Conservation (phyloP, 2,329 filamentous ascomycete genomes). For the Aspergillus ibericus region DNA sequence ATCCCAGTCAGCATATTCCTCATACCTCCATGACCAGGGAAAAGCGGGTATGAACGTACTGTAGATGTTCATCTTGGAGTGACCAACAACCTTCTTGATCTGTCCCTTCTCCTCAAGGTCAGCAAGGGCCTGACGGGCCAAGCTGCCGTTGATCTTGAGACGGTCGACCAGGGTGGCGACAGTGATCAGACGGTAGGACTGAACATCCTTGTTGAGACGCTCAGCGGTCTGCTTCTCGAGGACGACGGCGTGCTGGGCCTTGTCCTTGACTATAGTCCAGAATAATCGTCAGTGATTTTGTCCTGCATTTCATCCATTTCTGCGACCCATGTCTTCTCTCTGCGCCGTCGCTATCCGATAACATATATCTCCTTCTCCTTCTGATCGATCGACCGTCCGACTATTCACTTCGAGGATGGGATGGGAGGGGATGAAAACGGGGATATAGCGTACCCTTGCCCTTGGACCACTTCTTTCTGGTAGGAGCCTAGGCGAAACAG, state of each 20-base stretch:
- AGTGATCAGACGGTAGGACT: constrained; percentile 99
- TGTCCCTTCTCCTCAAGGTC: constrained; percentile 97
- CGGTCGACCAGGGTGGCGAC: constrained; percentile 98
- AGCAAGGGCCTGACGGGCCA: constrained; percentile 83
- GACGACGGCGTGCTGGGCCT: constrained; percentile 97
- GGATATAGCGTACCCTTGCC: constrained; percentile 51
- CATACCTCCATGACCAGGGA: no score
- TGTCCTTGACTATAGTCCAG: constrained; percentile 89
- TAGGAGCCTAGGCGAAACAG: constrained; percentile 54
- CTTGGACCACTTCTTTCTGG: constrained; percentile 60
- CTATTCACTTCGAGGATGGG: constrained; percentile 12
- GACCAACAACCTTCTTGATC: constrained; percentile 96
- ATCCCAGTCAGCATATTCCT: constrained; percentile 11
- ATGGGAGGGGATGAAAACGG: constrained; percentile 11
- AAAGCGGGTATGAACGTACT: constrained; percentile 57
- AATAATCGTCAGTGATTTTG: constrained; percentile 16
- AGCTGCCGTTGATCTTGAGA: constrained; percentile 99
- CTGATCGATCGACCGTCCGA: constrained; percentile 5
- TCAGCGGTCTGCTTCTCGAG: constrained; percentile 97
- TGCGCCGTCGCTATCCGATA: background rate
- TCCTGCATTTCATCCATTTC: background rate
- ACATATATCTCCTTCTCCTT: background rate
- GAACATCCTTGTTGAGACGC: constrained; percentile 99
- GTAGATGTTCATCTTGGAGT: constrained; percentile 99
- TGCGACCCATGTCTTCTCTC: background rate